phyloP scores from a whole-genome alignment of 805 yeast genomes.

The Monosporozyma servazzii region DNA sequence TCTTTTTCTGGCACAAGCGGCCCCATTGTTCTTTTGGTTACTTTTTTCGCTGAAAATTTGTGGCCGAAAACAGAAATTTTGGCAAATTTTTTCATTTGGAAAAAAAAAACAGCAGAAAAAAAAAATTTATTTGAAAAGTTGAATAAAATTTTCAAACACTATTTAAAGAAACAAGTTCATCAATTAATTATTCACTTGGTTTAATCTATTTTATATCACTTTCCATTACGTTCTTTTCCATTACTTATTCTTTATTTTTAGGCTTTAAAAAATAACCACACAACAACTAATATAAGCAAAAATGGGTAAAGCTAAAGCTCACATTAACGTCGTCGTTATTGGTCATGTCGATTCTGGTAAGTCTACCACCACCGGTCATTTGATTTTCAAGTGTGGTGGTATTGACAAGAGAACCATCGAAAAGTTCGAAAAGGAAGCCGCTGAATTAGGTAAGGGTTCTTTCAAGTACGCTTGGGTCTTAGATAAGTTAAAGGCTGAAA shows the following conservation, averaged over 20 bases:
- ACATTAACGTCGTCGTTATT: conserved; percentile 99
- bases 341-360: conserved; percentile 99
- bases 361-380: conserved; percentile 99
- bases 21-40: background rate
- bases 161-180: background rate
- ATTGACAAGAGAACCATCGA: conserved; percentile 97
- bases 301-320: conserved; percentile 91
- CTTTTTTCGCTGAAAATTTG: background rate
- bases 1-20: background rate
- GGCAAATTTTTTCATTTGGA: background rate
- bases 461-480: conserved; percentile 97
- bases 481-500: conserved; percentile 92
- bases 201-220: background rate
- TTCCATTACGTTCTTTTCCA: conserved; percentile 46
- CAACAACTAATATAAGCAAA: conserved; percentile 34
- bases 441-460: conserved; percentile 94
- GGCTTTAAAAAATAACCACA: conserved; percentile 21
- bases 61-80: background rate
- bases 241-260: background rate
- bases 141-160: conserved; percentile 89
- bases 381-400: conserved; percentile 99
- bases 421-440: conserved; percentile 97
- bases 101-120: too few species aligned
- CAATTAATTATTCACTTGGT: background rate
- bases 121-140: conserved; percentile 12